Conservation (phyloP, 805 yeast genomes). For the Candida corydali region DNA sequence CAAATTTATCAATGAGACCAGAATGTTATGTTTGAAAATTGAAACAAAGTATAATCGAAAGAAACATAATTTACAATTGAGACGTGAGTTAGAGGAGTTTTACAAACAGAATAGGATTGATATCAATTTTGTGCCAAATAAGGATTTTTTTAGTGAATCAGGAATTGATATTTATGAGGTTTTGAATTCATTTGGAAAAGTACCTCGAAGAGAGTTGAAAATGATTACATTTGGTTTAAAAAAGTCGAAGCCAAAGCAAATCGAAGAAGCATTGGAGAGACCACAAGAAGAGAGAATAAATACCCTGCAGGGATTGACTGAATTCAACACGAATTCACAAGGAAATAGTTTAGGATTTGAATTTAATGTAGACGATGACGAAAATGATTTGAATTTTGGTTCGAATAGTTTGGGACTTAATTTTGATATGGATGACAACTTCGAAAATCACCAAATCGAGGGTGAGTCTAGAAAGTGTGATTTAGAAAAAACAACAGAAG, state of each 20-base stretch:
- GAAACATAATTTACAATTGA: slow-evolving; percentile 1
- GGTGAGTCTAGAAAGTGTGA: not conserved
- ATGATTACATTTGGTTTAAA: not conserved
- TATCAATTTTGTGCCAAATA: slow-evolving; percentile 13
- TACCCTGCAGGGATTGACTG: too few species aligned
- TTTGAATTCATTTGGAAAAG: slow-evolving; percentile 20
- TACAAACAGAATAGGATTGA: slow-evolving; percentile 10
- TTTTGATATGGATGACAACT: too few species aligned
- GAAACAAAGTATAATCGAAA: slow-evolving; percentile 2
- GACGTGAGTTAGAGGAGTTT: slow-evolving; percentile 1
- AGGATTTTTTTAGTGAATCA: slow-evolving; percentile 12
- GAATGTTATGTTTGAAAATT: slow-evolving; percentile 1
- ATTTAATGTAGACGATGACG: too few species aligned
- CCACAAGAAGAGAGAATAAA: too few species aligned
- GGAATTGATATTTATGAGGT: slow-evolving; percentile 11
- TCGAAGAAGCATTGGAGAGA: not conserved
- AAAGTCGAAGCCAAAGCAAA: not conserved
- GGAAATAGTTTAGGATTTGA: too few species aligned
- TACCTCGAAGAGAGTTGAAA: slow-evolving; percentile 7
- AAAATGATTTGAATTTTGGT: too few species aligned
- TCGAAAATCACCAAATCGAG: too few species aligned
- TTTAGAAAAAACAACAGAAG: not conserved
- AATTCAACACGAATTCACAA: too few species aligned
- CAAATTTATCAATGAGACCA: slow-evolving; percentile 5
- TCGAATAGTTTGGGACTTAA: too few species aligned